Evolutionary conservation across 1,284 basidiomycete genomes (phyloP).

Genomic region (Schizophyllum amplum): DNA sequence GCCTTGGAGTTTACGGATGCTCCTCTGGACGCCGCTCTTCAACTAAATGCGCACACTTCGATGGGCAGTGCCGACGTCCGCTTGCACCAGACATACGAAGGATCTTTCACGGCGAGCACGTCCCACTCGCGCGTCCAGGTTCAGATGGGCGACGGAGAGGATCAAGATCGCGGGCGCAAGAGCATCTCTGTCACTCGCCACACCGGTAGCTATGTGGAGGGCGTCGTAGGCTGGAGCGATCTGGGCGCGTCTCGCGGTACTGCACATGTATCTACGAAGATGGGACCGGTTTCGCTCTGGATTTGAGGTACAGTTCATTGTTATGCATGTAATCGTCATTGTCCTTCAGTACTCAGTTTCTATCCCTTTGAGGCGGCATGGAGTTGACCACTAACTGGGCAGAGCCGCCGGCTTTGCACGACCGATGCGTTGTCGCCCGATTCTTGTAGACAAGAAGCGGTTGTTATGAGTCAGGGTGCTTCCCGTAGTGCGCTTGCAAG

Average conservation of each 20-base stretch:
- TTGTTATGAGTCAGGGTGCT: too few relatives aligned
- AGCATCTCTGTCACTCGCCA: neutral
- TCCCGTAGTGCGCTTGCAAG: too few relatives aligned
- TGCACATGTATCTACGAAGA: slow-evolving; percentile 1
- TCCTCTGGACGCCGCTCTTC: neutral
- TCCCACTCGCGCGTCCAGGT: too few relatives aligned
- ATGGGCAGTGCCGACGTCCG: neutral
- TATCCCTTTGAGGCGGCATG: too few relatives aligned
- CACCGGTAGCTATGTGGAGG: neutral
- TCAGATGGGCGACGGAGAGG: too few relatives aligned
- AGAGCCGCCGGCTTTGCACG: too few relatives aligned
- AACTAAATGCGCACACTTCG: slow-evolving; percentile 1
- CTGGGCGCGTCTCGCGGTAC: slow-evolving; percentile 3
- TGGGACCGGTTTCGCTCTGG: slow-evolving; percentile 1
- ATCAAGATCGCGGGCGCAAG: neutral
- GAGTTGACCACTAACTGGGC: too few relatives aligned
- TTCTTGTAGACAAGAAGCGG: too few relatives aligned
- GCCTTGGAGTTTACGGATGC: neutral
- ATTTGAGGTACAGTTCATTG: neutral
- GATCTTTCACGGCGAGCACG: slow-evolving; percentile 1
- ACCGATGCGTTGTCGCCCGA: too few relatives aligned
- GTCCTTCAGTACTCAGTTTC: too few relatives aligned
- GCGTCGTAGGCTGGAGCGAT: slow-evolving; percentile 4
- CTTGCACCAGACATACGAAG: slow-evolving; percentile 4
- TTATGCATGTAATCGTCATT: too few relatives aligned